Evolutionary conservation across 2,329 filamentous ascomycete genomes (phyloP), one percentile per base, ranked within the genome.

Genomic region (Ophiognomonia clavigignenti-juglandacearum): DNA sequence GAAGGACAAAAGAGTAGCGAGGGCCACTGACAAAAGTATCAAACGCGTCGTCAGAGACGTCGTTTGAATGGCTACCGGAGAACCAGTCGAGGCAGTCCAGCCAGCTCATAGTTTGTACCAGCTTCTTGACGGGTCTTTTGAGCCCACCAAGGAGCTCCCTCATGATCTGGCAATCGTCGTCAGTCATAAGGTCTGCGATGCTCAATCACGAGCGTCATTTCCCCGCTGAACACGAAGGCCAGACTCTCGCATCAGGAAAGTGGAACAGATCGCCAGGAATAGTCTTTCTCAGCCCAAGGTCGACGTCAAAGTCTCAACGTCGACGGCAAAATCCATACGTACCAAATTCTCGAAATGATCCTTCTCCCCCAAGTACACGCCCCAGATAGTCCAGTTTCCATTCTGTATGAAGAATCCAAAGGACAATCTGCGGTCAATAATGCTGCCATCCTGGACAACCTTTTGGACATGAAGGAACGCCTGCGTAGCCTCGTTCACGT

Each of bases 71-170:
- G 11, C 36, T 47, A 5, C 26, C 34, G 3, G 45, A 43, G 20
- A 47, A 47, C 39, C 45, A 47, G 26, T 22, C 14, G 9, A 47
- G 26, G 9, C 24, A 38, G 11, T 47, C 45, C 10, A 47, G 26
- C 39, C 45, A 47, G 11, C 24, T 16, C 39, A 43, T 47, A 9
- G 39, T 31, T 14, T 47, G 34, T 20, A 47, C 45, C 7, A 47
- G 20, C n/a, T 47, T 43, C 34, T 47, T 43, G n/a, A 47, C 34
- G n/a, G 34, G 34, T 6, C 39, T 42, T 18, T 43, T 47, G 24
- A 47, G 32, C 4, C 32, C 45, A 27, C 16, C 13, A 4, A 47
- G 39, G 10, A 47, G 34, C 10, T 24, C 45, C n/a, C n/a, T n/a
- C n/a, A n/a, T n/a, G n/a, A n/a, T n/a, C n/a, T n/a, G n/a, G n/a